Evolutionary conservation across 331 rosid genomes (phyloP).

Genomic region (Prunus yedoensis): DNA sequence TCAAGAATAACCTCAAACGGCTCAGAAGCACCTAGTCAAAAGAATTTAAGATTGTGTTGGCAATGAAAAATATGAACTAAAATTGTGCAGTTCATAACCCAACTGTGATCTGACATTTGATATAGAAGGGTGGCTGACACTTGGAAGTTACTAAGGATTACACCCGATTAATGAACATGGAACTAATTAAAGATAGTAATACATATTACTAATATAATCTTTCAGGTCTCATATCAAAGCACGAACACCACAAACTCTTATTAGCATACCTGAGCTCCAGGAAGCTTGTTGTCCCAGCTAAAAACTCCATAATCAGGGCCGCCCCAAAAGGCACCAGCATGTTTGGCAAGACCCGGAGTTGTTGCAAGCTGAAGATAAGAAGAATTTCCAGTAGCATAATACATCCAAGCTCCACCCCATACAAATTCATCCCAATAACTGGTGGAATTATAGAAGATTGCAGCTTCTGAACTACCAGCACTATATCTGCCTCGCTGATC

Average conservation of each 20-base stretch:
- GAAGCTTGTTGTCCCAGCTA: constrained; percentile 99
- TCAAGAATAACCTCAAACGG: constrained; percentile 93
- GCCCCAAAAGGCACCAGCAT: constrained; percentile 99
- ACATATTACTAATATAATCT: neutral
- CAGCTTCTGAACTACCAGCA: constrained; percentile 58
- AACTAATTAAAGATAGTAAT: neutral
- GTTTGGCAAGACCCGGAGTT: constrained; percentile 70
- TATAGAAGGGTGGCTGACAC: neutral
- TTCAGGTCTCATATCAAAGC: neutral
- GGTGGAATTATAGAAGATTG: constrained; percentile 78
- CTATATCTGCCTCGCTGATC: constrained; percentile 77
- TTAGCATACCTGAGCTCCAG: constrained; percentile 90
- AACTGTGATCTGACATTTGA: neutral
- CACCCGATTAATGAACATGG: neutral
- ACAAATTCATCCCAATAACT: constrained; percentile 83
- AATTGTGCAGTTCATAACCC: neutral
- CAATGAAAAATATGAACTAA: neutral
- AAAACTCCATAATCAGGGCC: constrained; percentile 93
- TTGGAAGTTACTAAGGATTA: neutral
- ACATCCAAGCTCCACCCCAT: constrained; percentile 99
- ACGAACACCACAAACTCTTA: neutral
- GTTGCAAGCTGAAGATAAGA: constrained; percentile 90
- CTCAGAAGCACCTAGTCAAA: constrained; percentile 80
- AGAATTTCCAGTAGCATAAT: constrained; percentile 89
- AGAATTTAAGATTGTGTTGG: constrained; percentile 5